These are phyloP conservation scores for Mycena rosella DNA, from an alignment of 768 basidiomycete genomes.

Conservation along the genomic window DNA sequence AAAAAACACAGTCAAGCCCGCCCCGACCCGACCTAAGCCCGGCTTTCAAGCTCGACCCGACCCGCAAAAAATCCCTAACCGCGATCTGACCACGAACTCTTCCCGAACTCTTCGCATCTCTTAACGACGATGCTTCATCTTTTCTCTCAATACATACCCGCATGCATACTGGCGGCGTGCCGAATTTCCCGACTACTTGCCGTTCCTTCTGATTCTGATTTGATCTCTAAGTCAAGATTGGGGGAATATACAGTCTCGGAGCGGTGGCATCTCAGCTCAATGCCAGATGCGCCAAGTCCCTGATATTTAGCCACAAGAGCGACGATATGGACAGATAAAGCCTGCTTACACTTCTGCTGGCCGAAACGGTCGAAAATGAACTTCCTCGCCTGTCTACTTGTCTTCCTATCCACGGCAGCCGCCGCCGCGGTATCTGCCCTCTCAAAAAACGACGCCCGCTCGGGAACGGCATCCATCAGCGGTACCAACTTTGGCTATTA, in stretches of 20 bases:
- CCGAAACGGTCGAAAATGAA: slow-evolving; percentile 18
- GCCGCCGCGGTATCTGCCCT: not conserved
- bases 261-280: slow-evolving; percentile 5
- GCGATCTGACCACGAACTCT: slow-evolving; percentile 5
- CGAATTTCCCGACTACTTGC: slow-evolving; percentile 14
- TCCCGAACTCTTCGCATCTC: slow-evolving; percentile 6
- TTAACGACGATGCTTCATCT: slow-evolving; percentile 8
- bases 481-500: slow-evolving; percentile 20
- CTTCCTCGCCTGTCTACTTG: slow-evolving; percentile 12
- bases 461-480: slow-evolving; percentile 3
- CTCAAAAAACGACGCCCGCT: slow-evolving; percentile 10
- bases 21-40: too few species aligned
- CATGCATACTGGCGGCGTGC: slow-evolving; percentile 4
- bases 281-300: slow-evolving; percentile 10
- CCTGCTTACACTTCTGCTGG: slow-evolving; percentile 2
- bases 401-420: slow-evolving; percentile 7
- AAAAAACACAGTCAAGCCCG: too few species aligned
- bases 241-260: slow-evolving; percentile 2
- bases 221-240: not conserved
- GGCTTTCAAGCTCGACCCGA: too few species aligned
- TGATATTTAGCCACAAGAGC: slow-evolving; percentile 19
- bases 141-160: slow-evolving; percentile 9
- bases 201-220: slow-evolving; percentile 11
- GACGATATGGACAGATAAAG: slow-evolving; percentile 13
- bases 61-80: too few species aligned